These are phyloP conservation scores for Wickerhamia fluorescens DNA, from an alignment of 805 yeast genomes.

Conservation along the genomic window DNA sequence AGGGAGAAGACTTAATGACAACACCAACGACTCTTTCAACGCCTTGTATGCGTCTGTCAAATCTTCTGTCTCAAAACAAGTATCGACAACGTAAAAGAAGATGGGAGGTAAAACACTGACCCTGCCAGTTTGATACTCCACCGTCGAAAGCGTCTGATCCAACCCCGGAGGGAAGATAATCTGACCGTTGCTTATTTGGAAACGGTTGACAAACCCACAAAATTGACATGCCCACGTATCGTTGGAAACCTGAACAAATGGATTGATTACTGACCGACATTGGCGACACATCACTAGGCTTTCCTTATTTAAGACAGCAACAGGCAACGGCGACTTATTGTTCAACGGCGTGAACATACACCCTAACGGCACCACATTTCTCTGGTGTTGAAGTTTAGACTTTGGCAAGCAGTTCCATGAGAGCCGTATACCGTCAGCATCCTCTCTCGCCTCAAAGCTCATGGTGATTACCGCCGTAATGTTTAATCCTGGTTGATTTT, in stretches of 20 bases:
- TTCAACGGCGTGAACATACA: conserved; percentile 55
- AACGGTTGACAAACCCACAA: conserved; percentile 42
- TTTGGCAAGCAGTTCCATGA: conserved; percentile 65
- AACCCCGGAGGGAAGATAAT: conserved; percentile 26
- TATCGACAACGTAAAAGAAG: conserved; percentile 51
- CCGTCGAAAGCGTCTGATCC: conserved; percentile 36
- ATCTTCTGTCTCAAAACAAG: conserved; percentile 47
- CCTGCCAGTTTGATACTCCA: conserved; percentile 43
- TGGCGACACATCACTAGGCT: conserved; percentile 43
- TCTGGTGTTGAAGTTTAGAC: conserved; percentile 44
- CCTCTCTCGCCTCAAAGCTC: conserved; percentile 55
- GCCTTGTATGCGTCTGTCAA: conserved; percentile 34
- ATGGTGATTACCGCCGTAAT: too few species aligned
- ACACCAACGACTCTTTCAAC: conserved; percentile 42
- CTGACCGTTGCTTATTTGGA: conserved; percentile 16
- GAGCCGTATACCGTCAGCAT: conserved; percentile 64
- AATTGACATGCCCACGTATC: conserved; percentile 51
- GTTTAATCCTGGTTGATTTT: too few species aligned
- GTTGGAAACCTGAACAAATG: conserved; percentile 35
- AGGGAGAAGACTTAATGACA: conserved; percentile 44
- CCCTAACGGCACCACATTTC: conserved; percentile 50
- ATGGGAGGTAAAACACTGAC: conserved; percentile 38
- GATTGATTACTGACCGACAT: conserved; percentile 50
- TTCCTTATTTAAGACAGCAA: conserved; percentile 22
- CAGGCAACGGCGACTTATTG: conserved; percentile 33